A percentile compares a stretch with the other conserved stretches of the same genome.
Evolutionary conservation across 2,329 filamentous ascomycete species (phyloP).

Genomic region (Botryosphaeria dothidea): DNA sequence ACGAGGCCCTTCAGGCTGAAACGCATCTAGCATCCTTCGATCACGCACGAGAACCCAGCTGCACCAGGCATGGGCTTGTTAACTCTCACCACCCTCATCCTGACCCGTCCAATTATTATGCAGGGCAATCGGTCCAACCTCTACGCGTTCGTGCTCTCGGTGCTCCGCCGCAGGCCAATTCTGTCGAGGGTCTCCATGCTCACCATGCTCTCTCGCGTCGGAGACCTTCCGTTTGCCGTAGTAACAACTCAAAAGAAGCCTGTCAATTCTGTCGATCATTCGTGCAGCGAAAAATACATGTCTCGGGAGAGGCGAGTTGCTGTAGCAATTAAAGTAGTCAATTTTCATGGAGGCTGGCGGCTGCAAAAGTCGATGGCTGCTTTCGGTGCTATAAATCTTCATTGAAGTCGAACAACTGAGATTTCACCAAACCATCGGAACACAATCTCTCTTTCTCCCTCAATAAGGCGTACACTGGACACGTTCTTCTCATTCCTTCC

Average conservation of each 20-base stretch:
- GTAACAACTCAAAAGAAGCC: neutral
- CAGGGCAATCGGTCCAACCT: neutral
- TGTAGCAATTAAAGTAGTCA: neutral
- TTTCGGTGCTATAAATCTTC: slow-evolving; percentile 1
- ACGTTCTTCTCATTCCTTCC: neutral
- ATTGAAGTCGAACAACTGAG: neutral
- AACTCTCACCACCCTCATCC: neutral
- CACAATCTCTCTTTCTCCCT: neutral
- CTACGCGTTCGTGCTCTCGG: neutral
- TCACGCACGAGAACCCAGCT: neutral
- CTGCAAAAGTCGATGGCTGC: neutral
- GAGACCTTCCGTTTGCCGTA: neutral
- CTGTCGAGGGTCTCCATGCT: slow-evolving; percentile 11
- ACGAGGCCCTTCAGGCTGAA: neutral
- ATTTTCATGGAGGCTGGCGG: neutral
- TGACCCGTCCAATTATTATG: neutral
- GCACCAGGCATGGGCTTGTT: slow-evolving; percentile 1
- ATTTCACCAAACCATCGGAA: neutral
- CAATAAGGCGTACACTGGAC: neutral
- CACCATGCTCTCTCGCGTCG: neutral
- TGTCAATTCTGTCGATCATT: neutral
- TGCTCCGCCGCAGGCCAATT: neutral
- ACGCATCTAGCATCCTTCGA: neutral
- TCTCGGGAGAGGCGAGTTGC: neutral
- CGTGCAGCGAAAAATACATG: neutral